A percentile compares a stretch with the other conserved stretches of the same genome.
Conservation (phyloP, 2,329 filamentous ascomycete species). For the Scedosporium apiospermum region DNA sequence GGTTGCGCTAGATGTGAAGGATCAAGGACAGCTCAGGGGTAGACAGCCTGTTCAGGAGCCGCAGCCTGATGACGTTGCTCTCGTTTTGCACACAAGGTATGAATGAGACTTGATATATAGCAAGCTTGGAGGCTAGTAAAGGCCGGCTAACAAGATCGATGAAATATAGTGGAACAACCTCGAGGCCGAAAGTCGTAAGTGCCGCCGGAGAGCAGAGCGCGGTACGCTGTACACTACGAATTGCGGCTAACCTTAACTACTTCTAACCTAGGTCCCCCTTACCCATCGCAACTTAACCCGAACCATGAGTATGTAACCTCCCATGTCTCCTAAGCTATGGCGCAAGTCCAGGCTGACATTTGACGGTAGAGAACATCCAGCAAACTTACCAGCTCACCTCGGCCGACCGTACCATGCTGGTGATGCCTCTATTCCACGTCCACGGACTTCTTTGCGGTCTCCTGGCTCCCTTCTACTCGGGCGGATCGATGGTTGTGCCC, state of each 20-base stretch:
- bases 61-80: conserved; percentile 67
- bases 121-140: not conserved
- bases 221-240: not conserved
- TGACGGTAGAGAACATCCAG: conserved; percentile 57
- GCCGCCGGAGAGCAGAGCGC: not conserved
- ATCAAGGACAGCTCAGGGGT: conserved; percentile 54
- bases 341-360: not conserved
- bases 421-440: conserved; percentile 88
- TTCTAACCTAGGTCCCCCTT: conserved; percentile 51
- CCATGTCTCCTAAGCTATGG: conserved; percentile 1
- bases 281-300: conserved; percentile 72
- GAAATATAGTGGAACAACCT: conserved; percentile 59
- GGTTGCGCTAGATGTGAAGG: conserved; percentile 70
- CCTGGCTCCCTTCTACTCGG: conserved; percentile 64
- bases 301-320: conserved; percentile 55
- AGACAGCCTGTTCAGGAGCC: conserved; percentile 34
- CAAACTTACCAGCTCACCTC: conserved; percentile 64
- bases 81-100: conserved; percentile 68
- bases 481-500: conserved; percentile 72
- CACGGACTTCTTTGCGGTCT: conserved; percentile 80
- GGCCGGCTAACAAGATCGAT: conserved; percentile 7
- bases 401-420: conserved; percentile 69
- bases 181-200: conserved; percentile 70
- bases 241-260: not conserved
- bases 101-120: conserved; percentile 4